A percentile compares a stretch with the other conserved stretches of the same genome.
Evolutionary conservation across 148 eudicot genomes (phyloP).

Genomic region (Fagopyrum tataricum): DNA sequence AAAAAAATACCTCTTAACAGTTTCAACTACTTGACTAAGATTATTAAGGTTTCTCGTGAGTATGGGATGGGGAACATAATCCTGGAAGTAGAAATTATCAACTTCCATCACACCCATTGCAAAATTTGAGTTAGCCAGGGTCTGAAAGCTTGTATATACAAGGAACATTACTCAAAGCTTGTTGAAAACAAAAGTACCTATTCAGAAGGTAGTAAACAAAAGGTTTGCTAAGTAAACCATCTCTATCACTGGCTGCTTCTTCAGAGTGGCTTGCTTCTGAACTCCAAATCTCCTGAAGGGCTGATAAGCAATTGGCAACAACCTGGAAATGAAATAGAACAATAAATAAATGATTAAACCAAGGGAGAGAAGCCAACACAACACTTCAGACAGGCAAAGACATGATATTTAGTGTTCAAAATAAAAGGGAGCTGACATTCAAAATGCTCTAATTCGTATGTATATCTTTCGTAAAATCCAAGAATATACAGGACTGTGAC

Average conservation of each 20-base stretch:
- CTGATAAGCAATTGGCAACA: conserved; percentile 82
- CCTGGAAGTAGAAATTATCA: background rate
- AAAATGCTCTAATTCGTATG: background rate
- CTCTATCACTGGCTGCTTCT: conserved; percentile 89
- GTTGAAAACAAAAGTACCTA: conserved; percentile 32
- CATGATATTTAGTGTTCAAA: background rate
- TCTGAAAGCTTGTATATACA: background rate
- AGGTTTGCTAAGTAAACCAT: conserved; percentile 83
- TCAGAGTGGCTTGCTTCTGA: conserved; percentile 83
- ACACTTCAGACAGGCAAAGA: conserved; percentile 8
- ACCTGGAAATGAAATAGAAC: conserved; percentile 38
- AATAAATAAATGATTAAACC: background rate
- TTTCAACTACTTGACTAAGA: background rate
- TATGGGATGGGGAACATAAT: background rate
- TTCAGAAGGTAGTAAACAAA: conserved; percentile 66
- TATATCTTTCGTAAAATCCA: background rate
- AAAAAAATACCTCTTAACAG: background rate
- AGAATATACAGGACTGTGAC: background rate
- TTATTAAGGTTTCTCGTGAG: background rate
- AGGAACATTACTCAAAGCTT: background rate
- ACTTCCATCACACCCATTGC: background rate
- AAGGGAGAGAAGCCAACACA: background rate
- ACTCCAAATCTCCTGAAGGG: conserved; percentile 95
- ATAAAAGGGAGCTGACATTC: background rate
- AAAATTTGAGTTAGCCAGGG: background rate